phyloP scores from a whole-genome alignment of 768 basidiomycete genomes.

The Mrakia frigida region DNA sequence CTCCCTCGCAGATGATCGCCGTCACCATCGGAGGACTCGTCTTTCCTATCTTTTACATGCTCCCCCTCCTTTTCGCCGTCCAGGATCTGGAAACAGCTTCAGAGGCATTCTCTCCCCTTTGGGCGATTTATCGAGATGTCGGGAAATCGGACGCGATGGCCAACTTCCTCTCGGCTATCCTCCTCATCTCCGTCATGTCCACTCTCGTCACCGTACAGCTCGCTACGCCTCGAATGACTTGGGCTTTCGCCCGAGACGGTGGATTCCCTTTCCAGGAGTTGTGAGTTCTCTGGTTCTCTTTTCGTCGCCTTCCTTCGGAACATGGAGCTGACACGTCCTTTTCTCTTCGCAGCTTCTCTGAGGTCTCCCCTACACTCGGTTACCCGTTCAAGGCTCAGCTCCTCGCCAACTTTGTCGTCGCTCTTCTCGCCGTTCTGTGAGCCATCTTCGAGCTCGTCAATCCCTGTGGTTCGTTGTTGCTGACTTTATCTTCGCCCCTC shows the following conservation, averaged over 20 bases:
- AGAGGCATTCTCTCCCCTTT: not conserved
- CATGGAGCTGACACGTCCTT: not conserved
- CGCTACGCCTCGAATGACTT: not conserved
- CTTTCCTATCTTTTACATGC: not conserved
- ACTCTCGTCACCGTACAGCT: not conserved
- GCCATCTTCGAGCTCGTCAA: too few species aligned
- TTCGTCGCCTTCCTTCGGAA: too few species aligned
- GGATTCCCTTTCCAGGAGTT: not conserved
- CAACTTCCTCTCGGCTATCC: not conserved
- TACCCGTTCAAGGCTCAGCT: not conserved
- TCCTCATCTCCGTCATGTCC: not conserved
- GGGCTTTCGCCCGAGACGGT: not conserved
- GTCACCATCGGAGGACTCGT: not conserved
- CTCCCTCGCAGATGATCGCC: not conserved
- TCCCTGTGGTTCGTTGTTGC: too few species aligned
- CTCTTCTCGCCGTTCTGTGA: not conserved
- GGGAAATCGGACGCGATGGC: not conserved
- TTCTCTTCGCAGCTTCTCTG: not conserved
- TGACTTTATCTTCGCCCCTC: too few species aligned
- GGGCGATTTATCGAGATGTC: not conserved
- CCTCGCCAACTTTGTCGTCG: slow-evolving; percentile 1
- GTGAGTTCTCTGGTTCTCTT: not conserved
- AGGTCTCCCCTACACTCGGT: not conserved
- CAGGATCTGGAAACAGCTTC: not conserved
- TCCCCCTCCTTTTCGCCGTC: not conserved